Evolutionary conservation across 306 rosid species (phyloP).

Genomic region (Castanospermum australe): DNA sequence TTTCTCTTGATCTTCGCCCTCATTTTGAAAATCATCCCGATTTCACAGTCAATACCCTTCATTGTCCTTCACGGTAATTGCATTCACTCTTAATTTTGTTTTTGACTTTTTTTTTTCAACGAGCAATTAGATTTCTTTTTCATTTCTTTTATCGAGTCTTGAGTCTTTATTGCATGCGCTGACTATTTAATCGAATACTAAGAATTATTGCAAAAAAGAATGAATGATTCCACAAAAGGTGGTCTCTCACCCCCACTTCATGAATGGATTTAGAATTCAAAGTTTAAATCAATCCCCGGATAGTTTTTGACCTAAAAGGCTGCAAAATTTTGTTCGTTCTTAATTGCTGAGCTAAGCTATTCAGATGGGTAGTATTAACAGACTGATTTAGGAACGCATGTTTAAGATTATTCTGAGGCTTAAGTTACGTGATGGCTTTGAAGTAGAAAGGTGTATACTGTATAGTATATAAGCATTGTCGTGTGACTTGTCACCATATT

Average conservation of each 20-base stretch:
- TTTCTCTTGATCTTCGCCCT: constrained; percentile 32
- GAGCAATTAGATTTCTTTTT: no score
- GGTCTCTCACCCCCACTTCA: not conserved
- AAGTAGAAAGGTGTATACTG: not conserved
- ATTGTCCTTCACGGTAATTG: constrained; percentile 70
- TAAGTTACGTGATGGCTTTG: not conserved
- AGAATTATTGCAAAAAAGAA: no score
- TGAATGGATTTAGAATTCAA: not conserved
- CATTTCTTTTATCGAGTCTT: no score
- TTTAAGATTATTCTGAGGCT: not conserved
- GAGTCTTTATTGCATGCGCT: no score
- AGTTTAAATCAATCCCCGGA: not conserved
- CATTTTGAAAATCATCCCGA: constrained; percentile 31
- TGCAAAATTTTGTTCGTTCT: no score
- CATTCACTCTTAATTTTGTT: not conserved
- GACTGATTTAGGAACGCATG: not conserved
- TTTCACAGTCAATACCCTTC: constrained; percentile 61
- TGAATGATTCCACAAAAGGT: not conserved
- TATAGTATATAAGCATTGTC: no score
- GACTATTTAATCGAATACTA: no score
- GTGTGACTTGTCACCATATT: no score
- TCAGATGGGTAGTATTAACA: not conserved
- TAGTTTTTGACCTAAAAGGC: not conserved
- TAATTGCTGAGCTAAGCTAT: not conserved
- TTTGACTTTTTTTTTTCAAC: no score